A percentile compares a stretch with the other conserved stretches of the same genome.
Evolutionary conservation across 306 rosid species (phyloP).

Genomic region (Pyrus communis): DNA sequence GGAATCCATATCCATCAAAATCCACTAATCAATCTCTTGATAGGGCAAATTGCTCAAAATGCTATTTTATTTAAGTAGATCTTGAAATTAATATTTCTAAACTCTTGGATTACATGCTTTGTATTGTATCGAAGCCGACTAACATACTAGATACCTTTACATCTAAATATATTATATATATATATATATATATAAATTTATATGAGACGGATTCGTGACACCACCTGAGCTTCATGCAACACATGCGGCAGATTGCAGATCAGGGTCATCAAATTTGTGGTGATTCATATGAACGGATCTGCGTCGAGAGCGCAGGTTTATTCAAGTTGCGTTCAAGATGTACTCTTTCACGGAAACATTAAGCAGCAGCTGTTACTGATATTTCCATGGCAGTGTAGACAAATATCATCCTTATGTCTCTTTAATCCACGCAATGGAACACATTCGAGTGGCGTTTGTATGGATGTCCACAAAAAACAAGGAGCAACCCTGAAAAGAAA

Average conservation of each 20-base stretch:
- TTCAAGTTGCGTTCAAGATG: not conserved
- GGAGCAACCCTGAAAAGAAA: constrained; percentile 4
- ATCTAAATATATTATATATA: not conserved
- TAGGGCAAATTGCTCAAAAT: not conserved
- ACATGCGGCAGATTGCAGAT: not conserved
- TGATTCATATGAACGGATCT: not conserved
- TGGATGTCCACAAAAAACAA: not conserved
- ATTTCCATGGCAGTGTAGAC: not conserved
- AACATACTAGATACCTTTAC: not conserved
- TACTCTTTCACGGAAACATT: not conserved
- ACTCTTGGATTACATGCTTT: not conserved
- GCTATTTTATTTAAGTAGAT: not conserved
- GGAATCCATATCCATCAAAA: not conserved
- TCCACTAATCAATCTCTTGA: not conserved
- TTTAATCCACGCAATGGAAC: not conserved
- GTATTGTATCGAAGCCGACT: not conserved
- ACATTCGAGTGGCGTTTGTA: not conserved
- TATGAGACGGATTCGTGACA: no score
- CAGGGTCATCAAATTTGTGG: not conserved
- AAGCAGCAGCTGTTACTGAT: not conserved
- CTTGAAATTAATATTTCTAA: not conserved
- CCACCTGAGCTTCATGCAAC: not conserved
- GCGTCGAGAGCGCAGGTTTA: not conserved
- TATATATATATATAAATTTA: no score
- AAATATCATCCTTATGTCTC: not conserved